phyloP scores from a whole-genome alignment of 192 early-diverging fungal species.

The Piromyces finnis region DNA sequence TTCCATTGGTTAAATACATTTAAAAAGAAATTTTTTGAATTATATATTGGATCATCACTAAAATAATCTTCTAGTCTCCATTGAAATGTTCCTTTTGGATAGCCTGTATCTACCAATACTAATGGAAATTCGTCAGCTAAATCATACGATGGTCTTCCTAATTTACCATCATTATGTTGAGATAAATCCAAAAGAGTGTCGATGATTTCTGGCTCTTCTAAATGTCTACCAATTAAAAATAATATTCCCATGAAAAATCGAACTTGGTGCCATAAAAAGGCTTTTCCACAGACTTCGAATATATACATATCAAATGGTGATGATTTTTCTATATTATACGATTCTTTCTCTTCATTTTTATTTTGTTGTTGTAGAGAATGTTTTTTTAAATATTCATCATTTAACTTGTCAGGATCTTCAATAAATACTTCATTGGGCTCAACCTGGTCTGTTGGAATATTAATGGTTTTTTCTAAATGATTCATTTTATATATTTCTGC shows the following conservation, averaged over 20 bases:
- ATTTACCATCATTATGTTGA: conserved; percentile 11
- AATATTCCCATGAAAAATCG: conserved; percentile 88
- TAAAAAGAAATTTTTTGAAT: not conserved
- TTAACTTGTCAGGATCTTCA: conserved; percentile 3
- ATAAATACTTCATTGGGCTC: not conserved
- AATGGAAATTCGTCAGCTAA: conserved; percentile 83
- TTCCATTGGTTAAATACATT: not conserved
- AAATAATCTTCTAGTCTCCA: not conserved
- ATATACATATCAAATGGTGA: conserved; percentile 47
- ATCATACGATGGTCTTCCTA: conserved; percentile 69
- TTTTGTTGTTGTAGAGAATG: not conserved
- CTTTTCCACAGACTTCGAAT: conserved; percentile 37
- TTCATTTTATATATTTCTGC: conserved; percentile 26
- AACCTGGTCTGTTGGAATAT: not conserved
- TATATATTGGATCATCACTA: not conserved
- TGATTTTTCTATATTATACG: conserved; percentile 17
- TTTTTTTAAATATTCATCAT: conserved; percentile 7
- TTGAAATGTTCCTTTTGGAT: conserved; percentile 13
- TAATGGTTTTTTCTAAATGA: conserved; percentile 10
- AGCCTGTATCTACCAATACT: conserved; percentile 74
- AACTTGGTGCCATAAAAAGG: conserved; percentile 96
- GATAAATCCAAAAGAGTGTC: conserved; percentile 45
- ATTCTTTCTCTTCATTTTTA: not conserved
- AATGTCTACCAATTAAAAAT: conserved; percentile 62
- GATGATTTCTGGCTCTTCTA: conserved; percentile 56